phyloP scores from a whole-genome alignment of 352 stramenopile genomes.

The Pythium angustatum region DNA sequence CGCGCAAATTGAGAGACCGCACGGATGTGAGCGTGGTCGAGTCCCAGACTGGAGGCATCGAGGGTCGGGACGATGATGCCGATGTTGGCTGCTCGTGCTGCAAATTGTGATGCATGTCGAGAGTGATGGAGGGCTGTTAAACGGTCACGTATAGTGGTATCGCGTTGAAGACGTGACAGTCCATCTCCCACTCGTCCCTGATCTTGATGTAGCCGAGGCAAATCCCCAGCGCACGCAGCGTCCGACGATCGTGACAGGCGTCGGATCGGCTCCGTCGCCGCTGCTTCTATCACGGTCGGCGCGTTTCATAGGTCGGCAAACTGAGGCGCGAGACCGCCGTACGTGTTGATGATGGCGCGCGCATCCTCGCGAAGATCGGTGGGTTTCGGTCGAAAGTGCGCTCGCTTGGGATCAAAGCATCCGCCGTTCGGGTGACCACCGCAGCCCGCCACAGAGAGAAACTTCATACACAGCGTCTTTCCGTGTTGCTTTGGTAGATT shows the following conservation, averaged over 20 bases:
- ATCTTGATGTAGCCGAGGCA: too few relatives aligned
- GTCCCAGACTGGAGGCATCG: not conserved
- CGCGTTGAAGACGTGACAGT: not conserved
- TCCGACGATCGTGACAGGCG: too few relatives aligned
- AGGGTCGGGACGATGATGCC: not conserved
- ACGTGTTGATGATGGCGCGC: not conserved
- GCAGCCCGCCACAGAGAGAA: conserved; percentile 2
- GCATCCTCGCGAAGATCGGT: not conserved
- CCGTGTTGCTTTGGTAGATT: not conserved
- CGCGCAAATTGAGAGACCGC: not conserved
- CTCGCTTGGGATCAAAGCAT: not conserved
- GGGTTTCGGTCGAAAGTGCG: not conserved
- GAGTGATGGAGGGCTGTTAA: not conserved
- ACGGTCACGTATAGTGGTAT: not conserved
- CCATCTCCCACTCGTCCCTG: too few relatives aligned
- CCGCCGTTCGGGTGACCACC: not conserved
- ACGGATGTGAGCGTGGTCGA: not conserved
- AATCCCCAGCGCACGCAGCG: too few relatives aligned
- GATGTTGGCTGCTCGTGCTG: not conserved
- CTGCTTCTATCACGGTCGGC: too few relatives aligned
- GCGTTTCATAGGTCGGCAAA: conserved; percentile 2
- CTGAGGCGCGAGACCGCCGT: not conserved
- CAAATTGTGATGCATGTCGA: not conserved
- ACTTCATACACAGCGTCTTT: conserved; percentile 7
- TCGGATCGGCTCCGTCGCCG: too few relatives aligned